Conservation (phyloP, 495 filamentous ascomycete genomes). For the Xylaria intraflava region DNA sequence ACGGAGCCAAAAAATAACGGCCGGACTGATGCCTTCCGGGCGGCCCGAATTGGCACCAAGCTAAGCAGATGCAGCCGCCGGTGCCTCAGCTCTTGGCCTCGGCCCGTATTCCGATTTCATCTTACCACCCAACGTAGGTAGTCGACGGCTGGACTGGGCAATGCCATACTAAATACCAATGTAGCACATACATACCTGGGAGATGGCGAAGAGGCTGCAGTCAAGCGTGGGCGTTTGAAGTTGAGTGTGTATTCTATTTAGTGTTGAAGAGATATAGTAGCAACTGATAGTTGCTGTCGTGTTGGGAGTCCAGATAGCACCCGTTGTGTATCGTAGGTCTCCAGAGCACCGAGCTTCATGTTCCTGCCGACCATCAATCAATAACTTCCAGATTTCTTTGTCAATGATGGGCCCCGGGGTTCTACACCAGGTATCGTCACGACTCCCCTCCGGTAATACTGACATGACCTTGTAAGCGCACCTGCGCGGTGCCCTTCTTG, state of each 20-base stretch:
- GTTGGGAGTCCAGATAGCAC: background rate
- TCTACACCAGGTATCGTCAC: background rate
- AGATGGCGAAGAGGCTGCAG: background rate
- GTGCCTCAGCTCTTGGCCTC: background rate
- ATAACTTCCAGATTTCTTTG: background rate
- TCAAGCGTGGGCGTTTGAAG: background rate
- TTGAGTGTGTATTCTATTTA: no score
- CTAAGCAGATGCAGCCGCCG: background rate
- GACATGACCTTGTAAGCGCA: no score
- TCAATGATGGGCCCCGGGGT: background rate
- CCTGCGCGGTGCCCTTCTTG: no score
- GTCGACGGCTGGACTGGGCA: background rate
- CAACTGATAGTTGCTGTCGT: background rate
- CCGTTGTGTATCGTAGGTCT: background rate
- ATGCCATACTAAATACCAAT: background rate
- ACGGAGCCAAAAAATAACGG: constrained; percentile 1
- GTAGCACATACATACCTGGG: background rate
- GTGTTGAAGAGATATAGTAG: no score
- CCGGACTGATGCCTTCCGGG: constrained; percentile 5
- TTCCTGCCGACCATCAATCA: background rate
- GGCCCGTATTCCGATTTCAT: background rate
- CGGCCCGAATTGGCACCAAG: constrained; percentile 5
- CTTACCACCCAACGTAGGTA: background rate
- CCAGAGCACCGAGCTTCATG: background rate
- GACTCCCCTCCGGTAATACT: no score